These are phyloP conservation scores for Lentinula edodes DNA, from an alignment of 768 basidiomycete species.

Conservation along the genomic window DNA sequence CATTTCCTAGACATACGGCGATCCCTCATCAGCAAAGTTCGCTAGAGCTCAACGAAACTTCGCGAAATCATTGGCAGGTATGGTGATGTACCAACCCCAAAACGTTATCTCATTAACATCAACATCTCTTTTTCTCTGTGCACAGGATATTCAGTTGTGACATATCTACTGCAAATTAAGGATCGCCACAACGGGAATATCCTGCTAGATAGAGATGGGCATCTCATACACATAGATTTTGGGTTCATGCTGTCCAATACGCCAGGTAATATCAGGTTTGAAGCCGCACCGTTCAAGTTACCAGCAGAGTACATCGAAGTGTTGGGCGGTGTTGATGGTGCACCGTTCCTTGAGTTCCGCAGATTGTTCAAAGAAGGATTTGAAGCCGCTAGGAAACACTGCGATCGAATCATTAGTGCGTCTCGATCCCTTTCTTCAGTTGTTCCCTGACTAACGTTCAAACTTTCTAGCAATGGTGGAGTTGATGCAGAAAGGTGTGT, in stretches of 20 bases:
- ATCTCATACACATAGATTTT: conserved; percentile 96
- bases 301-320: conserved; percentile 95
- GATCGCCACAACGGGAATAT: conserved; percentile 99
- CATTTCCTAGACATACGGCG: conserved; percentile 72
- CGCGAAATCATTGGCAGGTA: conserved; percentile 85
- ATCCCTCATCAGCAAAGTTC: conserved; percentile 82
- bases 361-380: conserved; percentile 89
- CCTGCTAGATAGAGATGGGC: conserved; percentile 90
- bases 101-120: background rate
- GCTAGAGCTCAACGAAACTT: conserved; percentile 90
- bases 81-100: conserved; percentile 8
- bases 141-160: conserved; percentile 87
- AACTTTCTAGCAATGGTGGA: conserved; percentile 66
- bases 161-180: conserved; percentile 96
- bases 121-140: conserved; percentile 2
- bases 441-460: background rate
- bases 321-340: conserved; percentile 76
- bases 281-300: conserved; percentile 98
- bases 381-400: conserved; percentile 90
- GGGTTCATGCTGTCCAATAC: conserved; percentile 98
- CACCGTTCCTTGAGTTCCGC: conserved; percentile 80
- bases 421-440: conserved; percentile 10
- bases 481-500: conserved; percentile 90
- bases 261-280: conserved; percentile 96
- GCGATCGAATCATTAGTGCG: conserved; percentile 90